Base-by-base conservation (phyloP, 345 rosid species). In the Hibiscus mutabilis region DNA sequence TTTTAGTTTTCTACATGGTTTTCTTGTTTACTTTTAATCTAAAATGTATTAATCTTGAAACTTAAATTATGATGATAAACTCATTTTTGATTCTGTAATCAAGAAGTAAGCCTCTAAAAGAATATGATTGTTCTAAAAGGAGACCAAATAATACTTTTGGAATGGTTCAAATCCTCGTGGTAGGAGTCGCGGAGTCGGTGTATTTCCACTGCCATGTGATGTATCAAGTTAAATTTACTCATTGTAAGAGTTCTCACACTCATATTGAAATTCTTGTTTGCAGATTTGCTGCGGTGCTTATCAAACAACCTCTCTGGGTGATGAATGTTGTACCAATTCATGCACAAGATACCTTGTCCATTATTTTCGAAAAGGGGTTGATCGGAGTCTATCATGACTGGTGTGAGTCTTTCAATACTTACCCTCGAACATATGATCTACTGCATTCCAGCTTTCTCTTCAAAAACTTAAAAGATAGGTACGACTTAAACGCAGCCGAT, bases 351-450 rank as follows among this genome's bases (percentile, higher is more conserved):
- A 91, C 97, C 11, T 90, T 93, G 27, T 60, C 90, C 1, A 16
- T 85, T 25, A 83, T 93, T 51, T 93, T 77, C 31, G 89, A 88
- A 65, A 78, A 97, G 76, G 98, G 97, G 27, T 75, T 94, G 85
- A 87, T 94, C 57, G 98, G 98, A 51, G 73, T 85, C 64, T 91
- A 89, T 69, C 96, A 94, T 6, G 91, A 91, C 61, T 94, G 98
- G 98, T 91, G 97, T 1, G 97, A 93, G 83, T 88, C 97, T 2
- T 77, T 89, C 47, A 89, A 79, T 73, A 85, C 96, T 63, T 91
- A 94, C 74, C 97, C 97, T 67, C 86, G 97, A 74, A 85, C 97
- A 16, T 91, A 88, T 19, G 97, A 94, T 81, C 82, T 94, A 5
- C 68, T 94, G 68, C 96, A 91, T 75, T 84, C 98, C 58, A 87